These are phyloP conservation scores for Phytophthora fragariaefolia DNA, from an alignment of 352 stramenopile species.

Conservation along the genomic window DNA sequence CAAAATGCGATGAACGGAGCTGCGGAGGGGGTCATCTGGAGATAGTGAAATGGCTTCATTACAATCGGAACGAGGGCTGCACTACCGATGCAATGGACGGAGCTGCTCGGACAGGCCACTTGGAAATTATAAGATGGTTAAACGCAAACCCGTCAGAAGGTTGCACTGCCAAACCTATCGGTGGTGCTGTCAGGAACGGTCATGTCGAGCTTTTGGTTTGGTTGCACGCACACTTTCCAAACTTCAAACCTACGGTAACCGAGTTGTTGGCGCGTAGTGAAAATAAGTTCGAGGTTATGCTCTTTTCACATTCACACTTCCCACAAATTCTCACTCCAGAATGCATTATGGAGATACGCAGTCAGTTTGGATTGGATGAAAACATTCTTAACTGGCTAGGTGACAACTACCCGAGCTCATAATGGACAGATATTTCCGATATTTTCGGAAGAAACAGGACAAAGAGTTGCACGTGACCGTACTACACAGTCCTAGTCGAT, in stretches of 20 bases:
- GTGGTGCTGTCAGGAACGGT: not conserved
- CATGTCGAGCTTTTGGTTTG: not conserved
- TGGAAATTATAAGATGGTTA: not conserved
- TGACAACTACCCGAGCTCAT: not conserved
- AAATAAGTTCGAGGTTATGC: not conserved
- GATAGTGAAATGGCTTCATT: constrained; percentile 1
- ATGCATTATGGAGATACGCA: not conserved
- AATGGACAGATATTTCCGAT: no score
- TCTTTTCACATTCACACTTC: not conserved
- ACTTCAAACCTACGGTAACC: not conserved
- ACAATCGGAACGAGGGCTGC: not conserved
- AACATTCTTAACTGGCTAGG: not conserved
- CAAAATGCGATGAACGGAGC: not conserved
- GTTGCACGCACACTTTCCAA: not conserved
- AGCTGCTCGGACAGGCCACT: not conserved
- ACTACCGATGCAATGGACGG: not conserved
- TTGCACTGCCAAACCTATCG: not conserved
- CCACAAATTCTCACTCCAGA: not conserved
- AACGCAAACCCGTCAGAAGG: not conserved
- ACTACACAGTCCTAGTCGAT: no score
- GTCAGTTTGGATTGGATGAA: not conserved
- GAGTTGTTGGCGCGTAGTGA: not conserved
- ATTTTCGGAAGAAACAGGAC: no score
- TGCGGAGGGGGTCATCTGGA: not conserved
- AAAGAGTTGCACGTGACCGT: no score